phyloP scores from a whole-genome alignment of 176 grass and related monocot genomes.

The Raddia guianensis region DNA sequence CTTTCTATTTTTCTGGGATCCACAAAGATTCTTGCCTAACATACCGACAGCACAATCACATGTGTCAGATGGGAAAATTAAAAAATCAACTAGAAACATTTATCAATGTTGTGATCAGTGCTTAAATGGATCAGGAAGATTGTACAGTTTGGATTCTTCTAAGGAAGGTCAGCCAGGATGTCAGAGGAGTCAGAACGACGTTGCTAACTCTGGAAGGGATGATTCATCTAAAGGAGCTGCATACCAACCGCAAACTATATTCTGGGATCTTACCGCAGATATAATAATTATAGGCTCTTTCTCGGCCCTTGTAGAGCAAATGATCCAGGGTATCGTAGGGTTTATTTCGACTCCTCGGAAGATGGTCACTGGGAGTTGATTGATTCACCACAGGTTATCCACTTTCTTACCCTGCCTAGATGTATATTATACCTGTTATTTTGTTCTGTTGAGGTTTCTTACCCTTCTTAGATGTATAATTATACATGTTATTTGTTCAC shows the following conservation, averaged over 20 bases:
- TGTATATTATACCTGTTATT: too few relatives aligned
- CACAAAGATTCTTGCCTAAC: constrained; percentile 38
- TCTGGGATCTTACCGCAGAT: constrained; percentile 86
- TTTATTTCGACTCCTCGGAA: constrained; percentile 94
- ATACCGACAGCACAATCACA: constrained; percentile 39
- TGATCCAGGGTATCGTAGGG: constrained; percentile 89
- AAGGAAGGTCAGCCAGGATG: constrained; percentile 32
- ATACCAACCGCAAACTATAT: constrained; percentile 67
- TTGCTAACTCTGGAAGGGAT: constrained; percentile 37
- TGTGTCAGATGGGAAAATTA: constrained; percentile 84
- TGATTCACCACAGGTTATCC: constrained; percentile 79
- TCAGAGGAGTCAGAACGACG: constrained; percentile 32
- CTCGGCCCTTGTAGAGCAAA: constrained; percentile 75
- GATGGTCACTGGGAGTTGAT: constrained; percentile 94
- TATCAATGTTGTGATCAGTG: constrained; percentile 35
- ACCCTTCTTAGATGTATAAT: neutral
- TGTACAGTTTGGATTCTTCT: constrained; percentile 44
- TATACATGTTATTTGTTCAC: neutral
- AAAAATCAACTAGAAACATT: constrained; percentile 57
- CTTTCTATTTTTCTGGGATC: constrained; percentile 61
- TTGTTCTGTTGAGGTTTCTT: too few relatives aligned
- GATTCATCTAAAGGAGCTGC: constrained; percentile 38
- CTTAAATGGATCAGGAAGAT: constrained; percentile 45
- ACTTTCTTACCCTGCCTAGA: constrained; percentile 28
- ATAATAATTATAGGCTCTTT: constrained; percentile 97